Evolutionary conservation across 2,329 filamentous ascomycete genomes (phyloP), one percentile per base, ranked within the genome.

Genomic region (Exophiala mesophila): DNA sequence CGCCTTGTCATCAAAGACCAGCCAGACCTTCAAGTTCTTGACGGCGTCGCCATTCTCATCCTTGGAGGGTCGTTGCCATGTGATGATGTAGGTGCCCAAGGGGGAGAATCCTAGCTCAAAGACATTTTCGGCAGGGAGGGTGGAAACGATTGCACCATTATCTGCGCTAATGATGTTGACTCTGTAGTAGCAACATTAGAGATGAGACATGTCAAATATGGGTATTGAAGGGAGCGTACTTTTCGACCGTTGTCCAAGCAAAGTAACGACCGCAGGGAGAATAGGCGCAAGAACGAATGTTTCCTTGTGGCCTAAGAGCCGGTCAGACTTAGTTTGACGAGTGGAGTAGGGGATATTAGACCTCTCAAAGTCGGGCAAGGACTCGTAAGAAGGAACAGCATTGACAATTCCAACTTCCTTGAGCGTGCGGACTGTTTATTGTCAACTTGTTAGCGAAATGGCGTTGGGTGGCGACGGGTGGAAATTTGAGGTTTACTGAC

Each of bases 21-120:
- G 81, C 92, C 92, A 98, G 57, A 98, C 83, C 75, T 96, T 97
- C 53, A 98, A 73, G 64, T 98, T 98, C 78, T 95, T 96, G 56
- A 80, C 83, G 33, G 92, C 88, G 65, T 96, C 88, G 44, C 92
- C 92, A 47, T 85, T 83, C 60, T 90, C 90, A 60, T 97, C 90
- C 72, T 97, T 97, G 54, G 78, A 76, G 6, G 88, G 85, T 24
- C 92, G 82, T 72, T 98, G 90, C 88, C 89, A 97, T 40, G 92
- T 97, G 63, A 94, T 95, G 62, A 97, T 73, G 67, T 86, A 98
- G 44, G 86, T 92, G 49, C 92, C 92, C 42, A 82, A 75, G 4
- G 90, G 92, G 18, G 92, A 98, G 70, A 98, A 98, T 53, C 83
- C 87, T 47, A 98, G 73, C 65, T 98, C 92, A 70, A 87, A 95